Evolutionary conservation across 805 yeast species (phyloP), one percentile per base, ranked within the genome.

Genomic region (Sugiyamaella smithiae): DNA sequence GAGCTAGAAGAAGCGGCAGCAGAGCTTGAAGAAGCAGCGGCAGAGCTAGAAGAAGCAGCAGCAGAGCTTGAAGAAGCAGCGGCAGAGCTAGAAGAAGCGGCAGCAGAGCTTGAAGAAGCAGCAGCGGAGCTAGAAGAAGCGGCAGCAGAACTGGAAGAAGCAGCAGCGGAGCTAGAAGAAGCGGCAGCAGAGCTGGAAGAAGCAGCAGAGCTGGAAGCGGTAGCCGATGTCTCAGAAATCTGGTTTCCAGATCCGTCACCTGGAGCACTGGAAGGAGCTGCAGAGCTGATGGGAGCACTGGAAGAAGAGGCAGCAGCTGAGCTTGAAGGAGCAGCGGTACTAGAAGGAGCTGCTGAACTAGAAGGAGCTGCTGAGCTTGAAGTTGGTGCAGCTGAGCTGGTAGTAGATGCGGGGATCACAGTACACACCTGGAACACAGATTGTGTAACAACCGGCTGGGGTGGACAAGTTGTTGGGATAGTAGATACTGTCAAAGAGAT

Each of bases 151-250:
- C 38, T 33, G 20, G 38, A 33, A n/a, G n/a, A n/a, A n/a, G n/a
- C 40, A 23, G 24, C 31, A 40, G 43, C 16, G 4, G 43, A 16
- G 19, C 20, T 40, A 40, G 43, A 16, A 17, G 16, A 28, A 17
- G 24, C 32, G 9, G 31, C 3, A 23, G 33, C 14, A 9, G 29
- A 20, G 16, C 29, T 20, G 14, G 11, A 19, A 6, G 43, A 23
- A 33, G 29, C 29, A 26, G 29, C 29, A 8, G 38, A 33, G 20
- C 38, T 33, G 12, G 38, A 33, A 33, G 20, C 38, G 12, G 38
- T n/a, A n/a, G 20, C 20, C 11, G 32, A 20, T 6, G 44, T 71
- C 11, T n/a, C n/a, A 28, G 32, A 28, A 28, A 28, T n/a, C 11
- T 11, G 12, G n/a, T n/a, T 28, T 11, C 12, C 11, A 28, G 32